Base-by-base conservation (phyloP, 768 basidiomycete genomes). In the Boletellus ananas region DNA sequence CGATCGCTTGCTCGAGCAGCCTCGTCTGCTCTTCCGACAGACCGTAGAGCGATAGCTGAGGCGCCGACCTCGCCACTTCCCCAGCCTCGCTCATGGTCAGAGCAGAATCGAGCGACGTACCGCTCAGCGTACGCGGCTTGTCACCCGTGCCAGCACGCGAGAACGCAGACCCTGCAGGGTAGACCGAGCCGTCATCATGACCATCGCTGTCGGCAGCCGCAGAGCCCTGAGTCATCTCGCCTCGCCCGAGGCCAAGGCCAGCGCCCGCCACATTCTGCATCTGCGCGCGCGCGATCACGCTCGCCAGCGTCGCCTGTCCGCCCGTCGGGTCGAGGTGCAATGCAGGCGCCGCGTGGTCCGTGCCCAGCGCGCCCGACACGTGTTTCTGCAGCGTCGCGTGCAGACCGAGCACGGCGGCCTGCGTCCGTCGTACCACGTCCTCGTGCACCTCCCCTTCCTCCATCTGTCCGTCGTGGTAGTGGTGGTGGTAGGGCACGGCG, bases 1-100 rank as follows among this genome's bases (percentile, higher is more conserved):
- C 82, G 43, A 90, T 87, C 0, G 87, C 87, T 53, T 82, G 77
- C 61, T 88, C 85, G 14, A 90, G 70, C 54, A 85, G 64, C 51
- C 74, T 78, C 4, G 84, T 76, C 65, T 89, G 87, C 55, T 87
- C 85, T 43, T 83, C 83, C 1, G 86, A 87, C 36, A 89, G 71
- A 29, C 85, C 86, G 46, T 85, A 84, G 62, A 83, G 74, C 3
- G 85, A 84, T 43, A 87, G 58, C 1, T 81, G 73, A 20, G 79
- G 55, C n/a, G 58, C 47, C 11, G 62, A 13, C 4, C 43, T 31
- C n/a, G 33, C 48, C 13, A 54, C 50, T 21, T n/a, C 57, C 18
- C 18, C 38, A 36, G 35, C 57, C 20, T 51, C 31, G 10, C 49
- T 55, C 12, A 54, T 45, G 23, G 55, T 34, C 18, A 47, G 46